Conservation (phyloP, 805 yeast genomes). For the Saturnispora serradocipensis region DNA sequence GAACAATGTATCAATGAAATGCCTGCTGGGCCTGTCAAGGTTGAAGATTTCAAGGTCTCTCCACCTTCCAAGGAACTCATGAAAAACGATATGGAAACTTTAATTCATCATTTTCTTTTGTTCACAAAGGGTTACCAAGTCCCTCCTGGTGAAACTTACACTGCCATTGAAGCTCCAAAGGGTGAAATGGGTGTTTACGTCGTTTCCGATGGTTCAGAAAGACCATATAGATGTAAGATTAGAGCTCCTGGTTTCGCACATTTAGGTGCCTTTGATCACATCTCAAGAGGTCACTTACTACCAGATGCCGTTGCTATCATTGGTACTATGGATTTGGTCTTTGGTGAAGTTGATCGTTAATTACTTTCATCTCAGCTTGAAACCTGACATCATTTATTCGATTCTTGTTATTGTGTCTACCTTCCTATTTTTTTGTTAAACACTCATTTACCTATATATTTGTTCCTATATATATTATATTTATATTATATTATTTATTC, state of each 20-base stretch:
- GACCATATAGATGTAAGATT: constrained; percentile 87
- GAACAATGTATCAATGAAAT: constrained; percentile 85
- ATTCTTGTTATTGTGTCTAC: background rate
- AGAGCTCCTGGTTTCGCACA: constrained; percentile 95
- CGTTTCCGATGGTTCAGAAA: constrained; percentile 81
- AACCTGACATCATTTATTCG: background rate
- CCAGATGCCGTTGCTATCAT: constrained; percentile 91
- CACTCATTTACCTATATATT: background rate
- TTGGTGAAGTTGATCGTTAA: constrained; percentile 89
- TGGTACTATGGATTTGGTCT: constrained; percentile 92
- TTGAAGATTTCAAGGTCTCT: constrained; percentile 76
- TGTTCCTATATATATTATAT: background rate
- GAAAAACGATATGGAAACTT: constrained; percentile 91
- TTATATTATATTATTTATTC: background rate
- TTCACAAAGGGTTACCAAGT: constrained; percentile 85
- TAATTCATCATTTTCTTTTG: constrained; percentile 80
- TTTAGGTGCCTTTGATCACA: constrained; percentile 79
- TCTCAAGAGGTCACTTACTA: constrained; percentile 75
- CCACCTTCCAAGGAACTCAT: constrained; percentile 75
- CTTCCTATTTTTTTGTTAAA: background rate
- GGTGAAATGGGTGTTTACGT: constrained; percentile 91
- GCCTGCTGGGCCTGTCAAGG: constrained; percentile 89
- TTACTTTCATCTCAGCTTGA: background rate
- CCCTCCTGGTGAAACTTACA: constrained; percentile 85
- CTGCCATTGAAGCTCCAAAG: constrained; percentile 90